Base-by-base conservation (phyloP, 331 rosid species). In the Quercus phellos region DNA sequence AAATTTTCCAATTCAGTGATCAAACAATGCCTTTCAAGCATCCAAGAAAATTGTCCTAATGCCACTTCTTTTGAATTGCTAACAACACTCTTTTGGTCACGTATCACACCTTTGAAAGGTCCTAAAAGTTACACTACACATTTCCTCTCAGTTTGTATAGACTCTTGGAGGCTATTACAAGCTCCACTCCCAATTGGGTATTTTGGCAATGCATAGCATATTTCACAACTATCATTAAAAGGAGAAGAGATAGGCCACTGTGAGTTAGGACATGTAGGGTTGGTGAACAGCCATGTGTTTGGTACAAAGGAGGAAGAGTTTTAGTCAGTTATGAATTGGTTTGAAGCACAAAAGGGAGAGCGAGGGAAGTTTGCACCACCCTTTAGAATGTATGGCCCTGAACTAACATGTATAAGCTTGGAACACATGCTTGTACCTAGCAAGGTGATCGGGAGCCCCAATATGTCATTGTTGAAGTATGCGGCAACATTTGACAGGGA, bases 151-250 rank as follows among this genome's bases (percentile, higher is more conserved):
- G 30, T 93, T 59, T 93, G 91, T 77, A 58, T 68, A 2, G 94
- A 89, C 77, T 68, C 80, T 0, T 78, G 96, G 74, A 85, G 55
- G 12, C 27, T 74, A n/a, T 42, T 79, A 18, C 46, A 82, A 43
- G 13, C 55, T 3, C 38, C 89, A 3, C 82, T 81, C 5, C 83
- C 91, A 1, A 32, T 19, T 3, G 91, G 88, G 14, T 73, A 85
- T 60, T 82, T 89, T 9, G 94, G 94, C 22, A 90, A 93, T 14
- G 93, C 96, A 4, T 35, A 88, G 72, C 87, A 81, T 90, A 4
- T 93, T 60, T 89, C 96, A 8, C 43, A 6, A 27, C 76, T 93
- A 0, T 74, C 85, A 0, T 2, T 86, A 0, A 63, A 56, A 1
- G 43, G n/a, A 4, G 75, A 56, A 61, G 83, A 84, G 13, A 55